Evolutionary conservation across 495 filamentous ascomycete genomes (phyloP).

Genomic region (Neurospora sublineolata): DNA sequence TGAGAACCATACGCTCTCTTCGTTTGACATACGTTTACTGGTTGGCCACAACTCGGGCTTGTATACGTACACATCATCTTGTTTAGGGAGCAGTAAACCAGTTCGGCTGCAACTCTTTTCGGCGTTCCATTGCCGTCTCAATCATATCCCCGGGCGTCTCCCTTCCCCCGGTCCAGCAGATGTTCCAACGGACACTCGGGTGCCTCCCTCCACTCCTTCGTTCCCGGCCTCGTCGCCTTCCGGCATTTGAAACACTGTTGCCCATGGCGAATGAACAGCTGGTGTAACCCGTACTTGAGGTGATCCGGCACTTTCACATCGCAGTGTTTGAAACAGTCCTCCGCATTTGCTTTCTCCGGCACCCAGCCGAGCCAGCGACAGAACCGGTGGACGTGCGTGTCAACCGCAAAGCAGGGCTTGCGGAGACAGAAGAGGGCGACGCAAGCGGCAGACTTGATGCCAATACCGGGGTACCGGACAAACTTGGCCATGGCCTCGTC

Average conservation of each 20-base stretch:
- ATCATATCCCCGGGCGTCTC: neutral
- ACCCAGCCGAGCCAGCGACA: conserved; percentile 82
- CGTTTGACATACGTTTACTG: neutral
- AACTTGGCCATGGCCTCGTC: conserved; percentile 64
- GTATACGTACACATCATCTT: neutral
- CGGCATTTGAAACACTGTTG: conserved; percentile 68
- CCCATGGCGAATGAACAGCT: conserved; percentile 79
- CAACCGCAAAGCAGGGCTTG: conserved; percentile 70
- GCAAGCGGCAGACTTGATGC: conserved; percentile 84
- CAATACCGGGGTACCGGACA: conserved; percentile 71
- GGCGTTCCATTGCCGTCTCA: neutral
- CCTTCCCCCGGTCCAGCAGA: conserved; percentile 26
- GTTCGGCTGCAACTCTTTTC: neutral
- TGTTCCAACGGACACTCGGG: conserved; percentile 36
- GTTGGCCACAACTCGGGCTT: neutral
- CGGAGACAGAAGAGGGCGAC: conserved; percentile 71
- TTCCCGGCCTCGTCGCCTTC: conserved; percentile 37
- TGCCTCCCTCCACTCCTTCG: conserved; percentile 30
- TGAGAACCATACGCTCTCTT: neutral
- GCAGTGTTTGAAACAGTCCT: conserved; percentile 67
- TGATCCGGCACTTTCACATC: conserved; percentile 74
- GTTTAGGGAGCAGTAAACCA: neutral
- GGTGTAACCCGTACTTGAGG: conserved; percentile 81
- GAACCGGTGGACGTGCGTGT: conserved; percentile 75
- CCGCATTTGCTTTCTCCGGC: conserved; percentile 47